These are phyloP conservation scores for Rosa hybrid DNA, from an alignment of 331 rosid genomes.

Conservation along the genomic window DNA sequence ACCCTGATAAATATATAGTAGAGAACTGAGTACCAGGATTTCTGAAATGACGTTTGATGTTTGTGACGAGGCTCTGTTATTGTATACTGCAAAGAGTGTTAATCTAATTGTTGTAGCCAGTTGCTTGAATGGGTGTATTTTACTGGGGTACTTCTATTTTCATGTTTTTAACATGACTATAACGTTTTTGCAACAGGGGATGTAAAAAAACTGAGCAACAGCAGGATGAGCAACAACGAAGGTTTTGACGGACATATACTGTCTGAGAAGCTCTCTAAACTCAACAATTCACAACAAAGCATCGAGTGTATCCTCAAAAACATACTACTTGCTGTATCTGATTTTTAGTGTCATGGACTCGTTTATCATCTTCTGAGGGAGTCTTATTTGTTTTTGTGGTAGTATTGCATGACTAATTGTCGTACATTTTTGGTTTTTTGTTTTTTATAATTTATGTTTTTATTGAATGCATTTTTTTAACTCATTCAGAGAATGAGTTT, in stretches of 20 bases:
- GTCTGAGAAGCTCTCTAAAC: conserved; percentile 75
- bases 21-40: not conserved
- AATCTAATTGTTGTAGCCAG: not conserved
- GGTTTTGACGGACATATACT: conserved; percentile 65
- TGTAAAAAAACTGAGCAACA: conserved; percentile 33
- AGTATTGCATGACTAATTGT: not conserved
- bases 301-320: conserved; percentile 79
- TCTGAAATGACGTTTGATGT: not conserved
- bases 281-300: conserved; percentile 93
- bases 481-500: not conserved
- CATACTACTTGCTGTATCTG: conserved; percentile 6
- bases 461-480: not conserved
- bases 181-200: conserved; percentile 22
- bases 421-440: not conserved
- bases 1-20: not conserved
- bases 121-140: not conserved
- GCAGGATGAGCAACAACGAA: conserved; percentile 65
- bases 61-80: not conserved
- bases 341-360: conserved; percentile 6
- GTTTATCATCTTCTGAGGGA: not conserved
- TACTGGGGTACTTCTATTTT: not conserved
- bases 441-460: too few species aligned
- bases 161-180: not conserved
- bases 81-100: not conserved
- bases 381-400: not conserved